Conservation (phyloP, 495 filamentous ascomycete species). For the Aspergillus cavernicola region DNA sequence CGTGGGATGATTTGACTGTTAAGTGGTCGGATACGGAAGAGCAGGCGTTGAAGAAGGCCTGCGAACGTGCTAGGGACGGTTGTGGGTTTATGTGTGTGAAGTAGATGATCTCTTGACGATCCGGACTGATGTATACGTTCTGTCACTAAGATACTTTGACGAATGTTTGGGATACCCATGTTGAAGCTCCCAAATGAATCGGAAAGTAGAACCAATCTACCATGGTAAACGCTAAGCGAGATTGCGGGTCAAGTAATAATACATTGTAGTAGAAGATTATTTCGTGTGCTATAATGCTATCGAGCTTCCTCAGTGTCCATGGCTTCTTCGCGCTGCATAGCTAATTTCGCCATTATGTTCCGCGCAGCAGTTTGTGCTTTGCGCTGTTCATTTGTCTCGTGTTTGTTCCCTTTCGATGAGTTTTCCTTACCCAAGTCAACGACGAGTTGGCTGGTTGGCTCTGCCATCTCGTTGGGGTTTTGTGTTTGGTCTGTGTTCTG, state of each 20-base stretch:
- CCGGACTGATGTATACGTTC: background rate
- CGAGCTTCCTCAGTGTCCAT: conserved; percentile 35
- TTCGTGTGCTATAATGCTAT: conserved; percentile 2
- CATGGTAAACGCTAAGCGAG: too few relatives aligned
- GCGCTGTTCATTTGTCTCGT: conserved; percentile 26
- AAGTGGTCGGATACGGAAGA: conserved; percentile 91
- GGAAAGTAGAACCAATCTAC: too few relatives aligned
- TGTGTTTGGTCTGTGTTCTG: background rate
- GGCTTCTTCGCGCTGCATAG: conserved; percentile 45
- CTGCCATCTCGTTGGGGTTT: background rate
- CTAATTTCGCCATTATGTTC: conserved; percentile 35
- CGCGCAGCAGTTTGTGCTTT: conserved; percentile 37
- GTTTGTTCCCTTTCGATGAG: conserved; percentile 4
- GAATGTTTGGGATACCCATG: conserved; percentile 4
- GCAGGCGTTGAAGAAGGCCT: conserved; percentile 69
- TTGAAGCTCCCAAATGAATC: too few relatives aligned
- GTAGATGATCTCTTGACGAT: conserved; percentile 22
- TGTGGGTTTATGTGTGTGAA: conserved; percentile 82
- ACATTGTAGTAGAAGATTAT: background rate
- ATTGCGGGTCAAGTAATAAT: background rate
- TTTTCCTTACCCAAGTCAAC: conserved; percentile 16
- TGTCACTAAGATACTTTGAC: too few relatives aligned
- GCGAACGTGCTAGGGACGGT: conserved; percentile 65
- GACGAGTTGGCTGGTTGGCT: background rate
- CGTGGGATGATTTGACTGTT: conserved; percentile 83